Conservation (phyloP, 129 eudicot genomes). For the Saposhnikovia divaricata region DNA sequence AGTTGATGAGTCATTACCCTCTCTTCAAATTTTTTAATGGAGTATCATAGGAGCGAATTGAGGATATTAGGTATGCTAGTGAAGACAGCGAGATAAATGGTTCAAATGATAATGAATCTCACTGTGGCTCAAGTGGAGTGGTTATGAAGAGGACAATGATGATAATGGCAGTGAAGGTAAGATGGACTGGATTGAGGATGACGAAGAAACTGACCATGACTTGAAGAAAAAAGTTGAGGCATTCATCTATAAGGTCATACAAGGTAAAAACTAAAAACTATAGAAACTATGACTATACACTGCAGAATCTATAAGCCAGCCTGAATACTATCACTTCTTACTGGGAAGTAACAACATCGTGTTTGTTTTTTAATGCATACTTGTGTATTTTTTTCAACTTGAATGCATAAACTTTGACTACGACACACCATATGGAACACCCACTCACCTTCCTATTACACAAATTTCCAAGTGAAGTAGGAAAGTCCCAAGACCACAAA, state of each 20-base stretch:
- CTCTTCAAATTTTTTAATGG: neutral
- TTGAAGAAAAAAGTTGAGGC: conserved; percentile 22
- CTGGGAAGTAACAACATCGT: too few species aligned
- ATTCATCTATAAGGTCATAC: conserved; percentile 21
- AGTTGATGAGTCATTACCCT: conserved; percentile 1
- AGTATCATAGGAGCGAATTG: neutral
- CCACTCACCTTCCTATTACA: too few species aligned
- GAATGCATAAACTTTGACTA: too few species aligned
- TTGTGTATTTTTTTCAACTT: too few species aligned
- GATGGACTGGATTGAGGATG: conserved; percentile 10
- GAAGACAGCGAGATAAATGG: neutral
- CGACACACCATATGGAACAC: too few species aligned
- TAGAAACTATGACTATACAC: too few species aligned
- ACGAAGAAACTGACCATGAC: conserved; percentile 6
- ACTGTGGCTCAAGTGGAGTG: conserved; percentile 15
- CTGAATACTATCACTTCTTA: too few species aligned
- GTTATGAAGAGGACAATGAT: conserved; percentile 19
- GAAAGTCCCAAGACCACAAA: too few species aligned
- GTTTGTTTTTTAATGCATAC: too few species aligned
- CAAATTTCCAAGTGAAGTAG: too few species aligned
- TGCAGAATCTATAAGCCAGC: too few species aligned
- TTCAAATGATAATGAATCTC: conserved; percentile 5
- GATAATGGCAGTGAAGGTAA: conserved; percentile 11
- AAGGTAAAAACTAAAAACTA: too few species aligned
- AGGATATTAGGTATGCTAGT: neutral